Base-by-base conservation (phyloP, 163 green algal species). In the Chloromonas sp. region DNA sequence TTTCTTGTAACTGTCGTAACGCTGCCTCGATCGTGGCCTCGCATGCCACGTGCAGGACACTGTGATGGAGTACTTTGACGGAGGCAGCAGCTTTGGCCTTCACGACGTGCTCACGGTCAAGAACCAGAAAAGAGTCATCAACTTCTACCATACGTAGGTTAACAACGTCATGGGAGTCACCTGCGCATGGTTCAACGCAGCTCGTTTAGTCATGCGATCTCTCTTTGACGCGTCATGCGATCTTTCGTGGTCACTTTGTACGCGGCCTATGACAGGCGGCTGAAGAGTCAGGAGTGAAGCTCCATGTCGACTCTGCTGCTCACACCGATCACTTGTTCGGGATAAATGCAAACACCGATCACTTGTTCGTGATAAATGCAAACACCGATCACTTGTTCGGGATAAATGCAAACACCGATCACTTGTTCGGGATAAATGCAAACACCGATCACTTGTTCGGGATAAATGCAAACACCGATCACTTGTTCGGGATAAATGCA, bases 1-100 rank as follows among this genome's bases (percentile, higher is more conserved):
- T 36, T 36, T 36, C 36, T 36, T 36, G 36, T 36, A 36, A 36
- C 36, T 36, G 36, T 36, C 36, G 36, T 36, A 36, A 36, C 36
- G 36, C 36, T 36, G 36, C 36, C 36, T 36, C 36, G 36, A 36
- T 36, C 36, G 36, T 36, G 36, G 36, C 36, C 36, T 36, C 36
- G 36, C 36, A 36, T 36, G 36, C 36, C 36, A n/a, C 70, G 14
- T 15, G 36, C 76, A 87, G 84, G 86, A 91, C 79, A 91, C 86
- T 11, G 87, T 79, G 2, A 71, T 87, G n/a, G 94, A 96, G 89
- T 81, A 87, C 57, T 96, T 97, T 83, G 85, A 91, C 60, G 86
- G 81, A 0, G 93, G 94, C 71, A 92, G 84, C 59, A 81, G 84
- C 13, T 95, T 93, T 86, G 91, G 89, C 2, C 87, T 97, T 1